Conservation (phyloP, 768 basidiomycete genomes). For the Leucocoprinus birnbaumii region DNA sequence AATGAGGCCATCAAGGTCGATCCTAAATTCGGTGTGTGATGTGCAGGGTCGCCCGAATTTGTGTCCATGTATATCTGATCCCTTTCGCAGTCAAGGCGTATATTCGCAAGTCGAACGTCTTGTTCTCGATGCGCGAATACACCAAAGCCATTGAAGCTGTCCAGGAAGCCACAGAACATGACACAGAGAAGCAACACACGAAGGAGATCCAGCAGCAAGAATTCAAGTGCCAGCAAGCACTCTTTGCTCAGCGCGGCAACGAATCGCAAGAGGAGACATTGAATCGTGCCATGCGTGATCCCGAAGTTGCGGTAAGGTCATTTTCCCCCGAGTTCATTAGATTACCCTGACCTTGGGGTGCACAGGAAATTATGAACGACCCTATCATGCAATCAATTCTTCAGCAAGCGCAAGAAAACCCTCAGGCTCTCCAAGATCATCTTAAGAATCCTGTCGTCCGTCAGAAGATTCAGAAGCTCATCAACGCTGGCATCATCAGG, state of each 20-base stretch:
- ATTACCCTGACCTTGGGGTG: not conserved
- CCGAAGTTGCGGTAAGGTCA: conserved; percentile 79
- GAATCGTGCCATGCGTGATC: conserved; percentile 94
- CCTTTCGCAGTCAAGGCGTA: conserved; percentile 80
- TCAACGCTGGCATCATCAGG: conserved; percentile 92
- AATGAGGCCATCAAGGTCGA: conserved; percentile 92
- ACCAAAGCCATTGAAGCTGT: conserved; percentile 81
- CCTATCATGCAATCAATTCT: conserved; percentile 94
- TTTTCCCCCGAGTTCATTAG: not conserved
- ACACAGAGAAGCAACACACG: conserved; percentile 79
- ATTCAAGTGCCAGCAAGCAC: conserved; percentile 75
- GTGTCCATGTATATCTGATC: not conserved
- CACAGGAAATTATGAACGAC: conserved; percentile 80
- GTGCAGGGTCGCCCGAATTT: not conserved
- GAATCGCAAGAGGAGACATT: conserved; percentile 94
- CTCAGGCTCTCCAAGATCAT: conserved; percentile 88
- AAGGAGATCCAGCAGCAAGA: conserved; percentile 82
- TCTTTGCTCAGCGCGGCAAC: conserved; percentile 72
- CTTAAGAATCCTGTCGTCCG: conserved; percentile 89
- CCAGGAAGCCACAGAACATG: conserved; percentile 74
- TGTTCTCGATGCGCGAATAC: conserved; percentile 90
- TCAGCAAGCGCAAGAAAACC: conserved; percentile 90
- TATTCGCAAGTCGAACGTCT: conserved; percentile 86
- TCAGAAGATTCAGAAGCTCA: conserved; percentile 82
- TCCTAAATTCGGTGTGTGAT: conserved; percentile 67